phyloP scores from a whole-genome alignment of 1,284 basidiomycete genomes.

The Porodaedalea pini region DNA sequence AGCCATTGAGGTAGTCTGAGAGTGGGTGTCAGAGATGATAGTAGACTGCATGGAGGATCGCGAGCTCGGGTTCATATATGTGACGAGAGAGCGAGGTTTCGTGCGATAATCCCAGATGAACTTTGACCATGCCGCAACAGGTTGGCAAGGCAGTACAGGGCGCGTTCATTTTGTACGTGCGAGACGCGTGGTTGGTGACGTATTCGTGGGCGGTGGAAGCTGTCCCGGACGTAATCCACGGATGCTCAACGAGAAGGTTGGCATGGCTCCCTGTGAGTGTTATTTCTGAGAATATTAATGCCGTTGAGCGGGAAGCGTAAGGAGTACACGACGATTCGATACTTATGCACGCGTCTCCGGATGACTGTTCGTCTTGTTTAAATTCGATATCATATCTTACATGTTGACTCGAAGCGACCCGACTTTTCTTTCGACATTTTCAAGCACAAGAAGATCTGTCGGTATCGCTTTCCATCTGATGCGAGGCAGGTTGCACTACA shows the following conservation, averaged over 20 bases:
- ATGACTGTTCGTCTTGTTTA: too few relatives aligned
- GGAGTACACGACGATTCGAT: too few relatives aligned
- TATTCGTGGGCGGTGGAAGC: too few relatives aligned
- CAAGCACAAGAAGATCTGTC: too few relatives aligned
- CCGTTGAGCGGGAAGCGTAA: too few relatives aligned
- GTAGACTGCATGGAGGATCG: not conserved
- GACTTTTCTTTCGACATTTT: too few relatives aligned
- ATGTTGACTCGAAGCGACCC: too few relatives aligned
- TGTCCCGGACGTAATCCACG: not conserved
- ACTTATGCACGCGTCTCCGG: too few relatives aligned
- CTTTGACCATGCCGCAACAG: not conserved
- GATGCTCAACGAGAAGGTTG: not conserved
- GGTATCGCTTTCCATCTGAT: too few relatives aligned
- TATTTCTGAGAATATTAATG: too few relatives aligned
- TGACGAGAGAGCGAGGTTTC: not conserved
- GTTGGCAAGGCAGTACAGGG: conserved; percentile 5
- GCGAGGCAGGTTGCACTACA: too few relatives aligned
- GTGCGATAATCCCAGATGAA: not conserved
- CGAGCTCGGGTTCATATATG: not conserved
- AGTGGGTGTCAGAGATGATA: not conserved
- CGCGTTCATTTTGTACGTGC: not conserved
- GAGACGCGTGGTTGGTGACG: not conserved
- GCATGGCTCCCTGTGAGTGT: not conserved
- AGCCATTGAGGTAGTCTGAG: conserved; percentile 16
- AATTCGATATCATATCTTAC: too few relatives aligned